These are phyloP conservation scores for Naganishia kalamii DNA, from an alignment of 768 basidiomycete genomes.

Conservation along the genomic window DNA sequence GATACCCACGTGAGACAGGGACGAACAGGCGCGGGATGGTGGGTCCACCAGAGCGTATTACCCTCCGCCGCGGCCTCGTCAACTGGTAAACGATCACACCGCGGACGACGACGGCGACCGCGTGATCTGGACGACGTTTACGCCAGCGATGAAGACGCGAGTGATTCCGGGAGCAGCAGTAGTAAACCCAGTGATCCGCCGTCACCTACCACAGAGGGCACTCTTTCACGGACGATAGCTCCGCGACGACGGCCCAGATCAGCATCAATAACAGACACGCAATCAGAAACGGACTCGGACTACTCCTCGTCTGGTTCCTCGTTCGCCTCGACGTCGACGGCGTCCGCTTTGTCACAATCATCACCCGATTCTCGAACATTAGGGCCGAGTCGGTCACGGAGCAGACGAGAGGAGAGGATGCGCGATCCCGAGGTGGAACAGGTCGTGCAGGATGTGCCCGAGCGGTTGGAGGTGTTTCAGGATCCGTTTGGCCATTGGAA, in stretches of 20 bases:
- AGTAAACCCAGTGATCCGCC: slow-evolving; percentile 21
- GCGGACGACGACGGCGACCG: slow-evolving; percentile 19
- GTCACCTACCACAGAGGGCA: slow-evolving; percentile 2
- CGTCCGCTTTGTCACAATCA: neutral
- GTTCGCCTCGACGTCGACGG: slow-evolving; percentile 7
- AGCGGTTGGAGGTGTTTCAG: slow-evolving; percentile 18
- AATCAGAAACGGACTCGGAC: neutral
- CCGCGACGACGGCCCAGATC: neutral
- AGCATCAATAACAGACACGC: neutral
- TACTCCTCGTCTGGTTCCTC: neutral
- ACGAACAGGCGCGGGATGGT: slow-evolving; percentile 33
- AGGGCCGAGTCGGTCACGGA: neutral
- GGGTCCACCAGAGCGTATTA: slow-evolving; percentile 45
- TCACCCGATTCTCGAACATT: neutral
- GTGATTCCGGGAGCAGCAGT: slow-evolving; percentile 24
- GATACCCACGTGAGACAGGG: slow-evolving; percentile 19
- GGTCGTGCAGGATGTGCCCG: slow-evolving; percentile 13
- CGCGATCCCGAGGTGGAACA: slow-evolving; percentile 1
- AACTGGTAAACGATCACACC: slow-evolving; percentile 16
- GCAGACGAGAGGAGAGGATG: neutral
- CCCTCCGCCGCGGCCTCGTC: slow-evolving; percentile 24
- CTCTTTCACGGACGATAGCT: neutral
- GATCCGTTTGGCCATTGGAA: slow-evolving; percentile 21
- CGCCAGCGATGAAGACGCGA: slow-evolving; percentile 1
- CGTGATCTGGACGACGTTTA: slow-evolving; percentile 21